Conservation (phyloP, 108 stramenopile species). For the Cyclotella distinguenda region DNA sequence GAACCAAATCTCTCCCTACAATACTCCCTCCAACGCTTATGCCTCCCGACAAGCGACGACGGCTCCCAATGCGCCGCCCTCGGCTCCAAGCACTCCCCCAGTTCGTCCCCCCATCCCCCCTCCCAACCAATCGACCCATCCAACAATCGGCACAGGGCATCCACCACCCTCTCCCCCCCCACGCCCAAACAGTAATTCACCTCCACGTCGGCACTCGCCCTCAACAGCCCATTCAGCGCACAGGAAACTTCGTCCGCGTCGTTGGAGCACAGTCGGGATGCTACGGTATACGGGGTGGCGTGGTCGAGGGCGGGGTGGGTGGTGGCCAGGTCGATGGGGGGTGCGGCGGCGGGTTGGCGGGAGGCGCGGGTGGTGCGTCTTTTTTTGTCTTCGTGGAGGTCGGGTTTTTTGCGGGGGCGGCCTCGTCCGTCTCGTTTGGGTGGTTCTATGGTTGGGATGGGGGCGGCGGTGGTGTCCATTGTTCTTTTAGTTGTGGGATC, state of each 20-base stretch:
- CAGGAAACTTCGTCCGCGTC: conserved; percentile 33
- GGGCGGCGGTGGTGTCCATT: not conserved
- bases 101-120: not conserved
- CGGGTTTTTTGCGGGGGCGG: not conserved
- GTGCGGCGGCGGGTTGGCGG: conserved; percentile 24
- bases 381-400: conserved; percentile 20
- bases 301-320: conserved; percentile 35
- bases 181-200: conserved; percentile 60
- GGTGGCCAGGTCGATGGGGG: conserved; percentile 39
- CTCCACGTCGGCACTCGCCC: conserved; percentile 54
- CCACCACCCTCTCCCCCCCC: conserved; percentile 53
- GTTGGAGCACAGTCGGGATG: conserved; percentile 17
- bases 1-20: conserved; percentile 48
- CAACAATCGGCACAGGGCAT: conserved; percentile 52
- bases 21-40: conserved; percentile 37
- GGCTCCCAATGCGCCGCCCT: conserved; percentile 37
- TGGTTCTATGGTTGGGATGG: not conserved
- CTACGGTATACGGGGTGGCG: conserved; percentile 16
- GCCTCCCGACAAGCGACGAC: conserved; percentile 32
- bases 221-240: conserved; percentile 67
- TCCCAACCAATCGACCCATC: conserved; percentile 67
- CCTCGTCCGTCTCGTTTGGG: conserved; percentile 16
- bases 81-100: conserved; percentile 19
- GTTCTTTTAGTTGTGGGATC: too few species aligned
- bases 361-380: conserved; percentile 24